Conservation (phyloP, 163 green algal genomes). For the Volvox carteri region DNA sequence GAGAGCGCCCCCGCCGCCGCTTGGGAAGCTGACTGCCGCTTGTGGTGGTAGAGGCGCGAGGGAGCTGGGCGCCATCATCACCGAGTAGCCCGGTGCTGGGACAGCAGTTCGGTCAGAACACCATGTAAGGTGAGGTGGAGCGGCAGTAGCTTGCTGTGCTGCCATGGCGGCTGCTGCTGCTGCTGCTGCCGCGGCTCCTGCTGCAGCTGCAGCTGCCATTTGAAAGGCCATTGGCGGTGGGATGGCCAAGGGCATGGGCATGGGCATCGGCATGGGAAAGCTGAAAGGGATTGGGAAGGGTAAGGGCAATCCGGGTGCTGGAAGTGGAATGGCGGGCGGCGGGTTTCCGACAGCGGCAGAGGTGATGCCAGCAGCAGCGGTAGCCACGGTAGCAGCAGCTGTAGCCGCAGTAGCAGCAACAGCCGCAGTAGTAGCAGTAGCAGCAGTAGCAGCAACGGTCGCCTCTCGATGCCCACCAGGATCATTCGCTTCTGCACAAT, state of each 20-base stretch:
- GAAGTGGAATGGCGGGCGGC: neutral
- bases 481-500: too few relatives aligned
- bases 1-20: too few relatives aligned
- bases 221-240: conserved; percentile 8
- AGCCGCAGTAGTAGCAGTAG: too few relatives aligned
- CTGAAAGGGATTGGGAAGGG: conserved; percentile 20
- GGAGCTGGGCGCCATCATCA: too few relatives aligned
- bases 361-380: neutral
- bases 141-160: neutral
- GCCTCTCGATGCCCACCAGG: too few relatives aligned
- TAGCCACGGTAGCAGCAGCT: neutral
- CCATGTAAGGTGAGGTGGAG: too few relatives aligned
- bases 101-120: too few relatives aligned
- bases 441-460: too few relatives aligned
- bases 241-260: conserved; percentile 16
- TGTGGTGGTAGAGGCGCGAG: too few relatives aligned
- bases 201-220: conserved; percentile 26
- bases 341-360: neutral
- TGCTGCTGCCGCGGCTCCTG: neutral
- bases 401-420: too few relatives aligned
- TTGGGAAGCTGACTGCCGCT: too few relatives aligned
- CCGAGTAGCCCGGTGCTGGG: too few relatives aligned
- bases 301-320: neutral
- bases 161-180: conserved; percentile 20
- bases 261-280: conserved; percentile 5